phyloP scores from a whole-genome alignment of 1,284 basidiomycete species.

The Malassezia brasiliensis region DNA sequence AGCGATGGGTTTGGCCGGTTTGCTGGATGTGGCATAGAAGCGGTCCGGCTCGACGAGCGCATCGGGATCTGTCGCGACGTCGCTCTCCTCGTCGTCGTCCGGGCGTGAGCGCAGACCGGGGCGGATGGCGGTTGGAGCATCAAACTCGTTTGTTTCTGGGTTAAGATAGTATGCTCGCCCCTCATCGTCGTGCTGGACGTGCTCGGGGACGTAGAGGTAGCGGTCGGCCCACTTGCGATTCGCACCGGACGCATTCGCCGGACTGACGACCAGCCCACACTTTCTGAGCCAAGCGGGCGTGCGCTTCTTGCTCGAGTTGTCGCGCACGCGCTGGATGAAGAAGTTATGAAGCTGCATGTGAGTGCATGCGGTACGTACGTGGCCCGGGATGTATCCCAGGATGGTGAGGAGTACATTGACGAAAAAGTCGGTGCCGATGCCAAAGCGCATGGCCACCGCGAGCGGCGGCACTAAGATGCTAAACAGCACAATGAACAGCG shows the following conservation, averaged over 20 bases:
- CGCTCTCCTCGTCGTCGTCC: slow-evolving; percentile 1
- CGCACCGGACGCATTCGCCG: not conserved
- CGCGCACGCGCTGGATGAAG: slow-evolving; percentile 15
- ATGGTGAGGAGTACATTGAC: slow-evolving; percentile 80
- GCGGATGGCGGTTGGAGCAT: not conserved
- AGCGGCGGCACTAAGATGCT: slow-evolving; percentile 43
- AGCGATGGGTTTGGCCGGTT: not conserved
- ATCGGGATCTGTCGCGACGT: not conserved
- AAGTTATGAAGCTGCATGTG: slow-evolving; percentile 15
- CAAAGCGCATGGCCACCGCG: slow-evolving; percentile 87
- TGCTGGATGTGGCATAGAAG: not conserved
- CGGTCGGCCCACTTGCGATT: slow-evolving; percentile 12
- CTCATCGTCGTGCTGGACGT: slow-evolving; percentile 18
- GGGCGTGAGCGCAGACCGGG: not conserved
- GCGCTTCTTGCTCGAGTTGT: slow-evolving; percentile 8
- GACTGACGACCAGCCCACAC: slow-evolving; percentile 6
- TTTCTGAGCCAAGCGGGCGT: slow-evolving; percentile 9
- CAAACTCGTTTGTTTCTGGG: slow-evolving; percentile 1
- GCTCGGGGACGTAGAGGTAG: slow-evolving; percentile 6
- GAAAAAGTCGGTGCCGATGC: slow-evolving; percentile 83
- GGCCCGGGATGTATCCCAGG: slow-evolving; percentile 57
- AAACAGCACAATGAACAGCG: slow-evolving; percentile 27
- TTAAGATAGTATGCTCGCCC: slow-evolving; percentile 11
- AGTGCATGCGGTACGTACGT: slow-evolving; percentile 48
- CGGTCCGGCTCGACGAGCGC: slow-evolving; percentile 14